Evolutionary conservation across 331 rosid species (phyloP).

Genomic region (Pyracantha coccinea): DNA sequence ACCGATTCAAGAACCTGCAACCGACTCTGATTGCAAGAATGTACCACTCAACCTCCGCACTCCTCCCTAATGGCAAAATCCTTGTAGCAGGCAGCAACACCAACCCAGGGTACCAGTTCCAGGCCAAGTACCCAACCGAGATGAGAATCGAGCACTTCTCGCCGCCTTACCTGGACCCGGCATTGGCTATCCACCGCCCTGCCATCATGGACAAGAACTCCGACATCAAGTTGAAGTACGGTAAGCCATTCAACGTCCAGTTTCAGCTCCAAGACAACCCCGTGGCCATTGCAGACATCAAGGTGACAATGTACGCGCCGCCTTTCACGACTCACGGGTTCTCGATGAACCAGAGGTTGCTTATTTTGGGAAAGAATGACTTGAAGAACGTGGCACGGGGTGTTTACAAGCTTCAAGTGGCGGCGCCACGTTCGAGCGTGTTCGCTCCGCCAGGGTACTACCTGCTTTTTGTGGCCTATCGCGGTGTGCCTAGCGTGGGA

Average conservation of each 20-base stretch:
- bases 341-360: constrained; percentile 69
- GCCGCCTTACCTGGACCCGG: constrained; percentile 62
- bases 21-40: constrained; percentile 46
- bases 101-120: constrained; percentile 43
- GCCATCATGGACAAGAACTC: neutral
- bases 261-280: constrained; percentile 10
- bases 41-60: constrained; percentile 71
- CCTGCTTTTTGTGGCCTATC: constrained; percentile 55
- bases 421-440: constrained; percentile 34
- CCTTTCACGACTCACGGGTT: constrained; percentile 92
- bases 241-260: neutral
- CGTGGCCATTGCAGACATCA: constrained; percentile 22
- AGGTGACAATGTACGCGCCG: constrained; percentile 57
- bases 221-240: constrained; percentile 8
- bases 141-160: constrained; percentile 54
- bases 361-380: constrained; percentile 14
- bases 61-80: constrained; percentile 60
- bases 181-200: constrained; percentile 20
- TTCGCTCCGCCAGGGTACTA: constrained; percentile 78
- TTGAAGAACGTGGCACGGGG: neutral
- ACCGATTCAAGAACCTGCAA: constrained; percentile 29
- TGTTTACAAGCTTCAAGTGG: neutral
- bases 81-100: constrained; percentile 80
- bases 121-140: constrained; percentile 56
- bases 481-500: constrained; percentile 63